Evolutionary conservation across 345 rosid species (phyloP), one percentile per base, ranked within the genome.

Genomic region (Lepidium sativum): DNA sequence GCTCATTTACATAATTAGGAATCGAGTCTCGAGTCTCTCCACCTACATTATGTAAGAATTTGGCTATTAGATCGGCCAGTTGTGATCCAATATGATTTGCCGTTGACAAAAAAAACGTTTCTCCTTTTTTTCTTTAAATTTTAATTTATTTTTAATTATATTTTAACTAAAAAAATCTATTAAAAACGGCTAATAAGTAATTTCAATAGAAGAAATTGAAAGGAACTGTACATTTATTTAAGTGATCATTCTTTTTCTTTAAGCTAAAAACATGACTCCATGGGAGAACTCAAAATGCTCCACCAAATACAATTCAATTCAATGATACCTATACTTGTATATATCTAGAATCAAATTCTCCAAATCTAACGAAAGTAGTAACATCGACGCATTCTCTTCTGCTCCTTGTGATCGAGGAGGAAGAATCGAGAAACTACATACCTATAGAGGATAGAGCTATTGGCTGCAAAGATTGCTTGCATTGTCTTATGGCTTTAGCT

Each of bases 181-280:
- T n/a, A n/a, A n/a, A n/a, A n/a, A n/a, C n/a, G n/a, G n/a, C n/a
- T n/a, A n/a, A n/a, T n/a, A n/a, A n/a, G n/a, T n/a, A n/a, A n/a
- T n/a, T n/a, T n/a, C n/a, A n/a, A n/a, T n/a, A n/a, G n/a, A n/a
- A n/a, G n/a, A n/a, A n/a, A n/a, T n/a, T n/a, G n/a, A n/a, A n/a
- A n/a, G n/a, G 50, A 53, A 53, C 74, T 70, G 74, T 62, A 70
- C 74, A 70, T n/a, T n/a, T n/a, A n/a, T n/a, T n/a, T n/a, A n/a
- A n/a, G n/a, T 51, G 49, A 60, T 58, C 56, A 8, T 33, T 34
- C 9, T 39, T 34, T 29, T 49, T 50, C 44, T 31, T 68, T 27
- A 50, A 40, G 67, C 52, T 48, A 67, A 58, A 23, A 68, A 7
- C 35, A 59, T 4, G 51, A 41, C 23, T 50, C 53, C 73, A 50